Conservation (phyloP, 208 protist species). For the Novymonas esmeraldas region DNA sequence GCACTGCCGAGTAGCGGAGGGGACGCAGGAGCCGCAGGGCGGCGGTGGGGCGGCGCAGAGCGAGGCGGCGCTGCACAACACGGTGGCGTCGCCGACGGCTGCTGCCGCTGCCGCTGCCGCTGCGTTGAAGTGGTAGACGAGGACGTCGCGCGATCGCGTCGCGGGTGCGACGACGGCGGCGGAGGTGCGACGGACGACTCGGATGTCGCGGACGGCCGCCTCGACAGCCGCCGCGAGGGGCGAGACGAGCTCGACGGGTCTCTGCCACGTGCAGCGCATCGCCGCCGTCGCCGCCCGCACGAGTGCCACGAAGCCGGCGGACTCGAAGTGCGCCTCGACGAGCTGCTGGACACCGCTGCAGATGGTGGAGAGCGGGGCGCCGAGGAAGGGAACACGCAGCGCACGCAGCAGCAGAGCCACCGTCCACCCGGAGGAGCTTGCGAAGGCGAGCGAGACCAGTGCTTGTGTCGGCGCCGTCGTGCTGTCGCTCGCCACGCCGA, state of each 20-base stretch:
- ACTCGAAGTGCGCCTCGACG: slow-evolving; percentile 35
- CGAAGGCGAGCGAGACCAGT: slow-evolving; percentile 38
- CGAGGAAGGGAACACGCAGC: slow-evolving; percentile 47
- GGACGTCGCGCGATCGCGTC: slow-evolving; percentile 13
- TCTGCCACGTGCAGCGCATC: slow-evolving; percentile 14
- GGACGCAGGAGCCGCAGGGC: neutral
- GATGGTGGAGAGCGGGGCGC: slow-evolving; percentile 54
- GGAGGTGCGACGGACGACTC: slow-evolving; percentile 15
- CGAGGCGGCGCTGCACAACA: neutral
- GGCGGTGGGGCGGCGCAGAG: neutral
- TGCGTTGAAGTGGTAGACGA: slow-evolving; percentile 19
- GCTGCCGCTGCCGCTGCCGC: neutral
- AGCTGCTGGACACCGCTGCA: slow-evolving; percentile 50
- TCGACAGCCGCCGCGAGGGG: slow-evolving; percentile 23
- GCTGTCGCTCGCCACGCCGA: neutral
- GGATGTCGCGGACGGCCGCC: slow-evolving; percentile 7
- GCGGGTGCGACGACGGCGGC: too few species aligned
- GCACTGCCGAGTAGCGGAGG: neutral
- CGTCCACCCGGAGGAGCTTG: slow-evolving; percentile 51
- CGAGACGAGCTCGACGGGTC: slow-evolving; percentile 6
- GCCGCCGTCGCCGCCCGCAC: slow-evolving; percentile 16
- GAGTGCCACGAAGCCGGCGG: slow-evolving; percentile 22
- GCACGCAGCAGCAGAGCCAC: slow-evolving; percentile 48
- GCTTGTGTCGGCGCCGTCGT: neutral
- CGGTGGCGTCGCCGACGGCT: neutral